phyloP scores from a whole-genome alignment of 352 stramenopile genomes.

The Achlya hypogyna region DNA sequence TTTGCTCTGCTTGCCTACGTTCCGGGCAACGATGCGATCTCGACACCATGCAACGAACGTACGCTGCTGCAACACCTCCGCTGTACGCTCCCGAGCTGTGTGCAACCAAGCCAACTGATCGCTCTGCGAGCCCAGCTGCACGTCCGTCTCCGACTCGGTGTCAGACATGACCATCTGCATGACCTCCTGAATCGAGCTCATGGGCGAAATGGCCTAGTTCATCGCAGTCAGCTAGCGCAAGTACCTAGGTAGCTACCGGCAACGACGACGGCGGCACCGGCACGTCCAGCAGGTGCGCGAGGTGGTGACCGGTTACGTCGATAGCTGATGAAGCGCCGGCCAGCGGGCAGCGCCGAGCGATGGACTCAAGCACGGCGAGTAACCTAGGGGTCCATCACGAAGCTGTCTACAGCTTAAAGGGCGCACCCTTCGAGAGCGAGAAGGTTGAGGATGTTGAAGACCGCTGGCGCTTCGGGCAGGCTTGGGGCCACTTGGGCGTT shows the following conservation, averaged over 20 bases:
- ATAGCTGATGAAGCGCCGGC: slow-evolving; percentile 24
- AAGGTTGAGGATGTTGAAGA: slow-evolving; percentile 65
- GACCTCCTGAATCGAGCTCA: slow-evolving; percentile 72
- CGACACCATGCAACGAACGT: slow-evolving; percentile 14
- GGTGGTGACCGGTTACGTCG: slow-evolving; percentile 21
- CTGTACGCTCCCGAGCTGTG: slow-evolving; percentile 74
- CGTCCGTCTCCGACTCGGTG: slow-evolving; percentile 68
- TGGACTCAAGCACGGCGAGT: slow-evolving; percentile 92
- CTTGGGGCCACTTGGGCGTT: slow-evolving; percentile 48
- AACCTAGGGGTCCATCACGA: slow-evolving; percentile 72
- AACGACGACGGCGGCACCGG: background rate
- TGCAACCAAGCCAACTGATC: slow-evolving; percentile 73
- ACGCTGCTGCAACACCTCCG: slow-evolving; percentile 83
- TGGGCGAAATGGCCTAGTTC: slow-evolving; percentile 60
- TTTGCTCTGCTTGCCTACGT: slow-evolving; percentile 75
- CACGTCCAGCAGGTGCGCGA: background rate
- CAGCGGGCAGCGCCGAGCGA: slow-evolving; percentile 78
- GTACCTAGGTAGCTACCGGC: background rate
- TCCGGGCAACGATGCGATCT: background rate
- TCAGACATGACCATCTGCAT: slow-evolving; percentile 78
- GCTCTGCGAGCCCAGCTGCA: slow-evolving; percentile 33
- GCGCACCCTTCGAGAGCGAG: slow-evolving; percentile 61
- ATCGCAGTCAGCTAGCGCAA: background rate
- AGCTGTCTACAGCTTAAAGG: slow-evolving; percentile 29
- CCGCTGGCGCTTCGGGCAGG: background rate